Conservation (phyloP, 2,329 filamentous ascomycete genomes). For the Sporothrix humicola region DNA sequence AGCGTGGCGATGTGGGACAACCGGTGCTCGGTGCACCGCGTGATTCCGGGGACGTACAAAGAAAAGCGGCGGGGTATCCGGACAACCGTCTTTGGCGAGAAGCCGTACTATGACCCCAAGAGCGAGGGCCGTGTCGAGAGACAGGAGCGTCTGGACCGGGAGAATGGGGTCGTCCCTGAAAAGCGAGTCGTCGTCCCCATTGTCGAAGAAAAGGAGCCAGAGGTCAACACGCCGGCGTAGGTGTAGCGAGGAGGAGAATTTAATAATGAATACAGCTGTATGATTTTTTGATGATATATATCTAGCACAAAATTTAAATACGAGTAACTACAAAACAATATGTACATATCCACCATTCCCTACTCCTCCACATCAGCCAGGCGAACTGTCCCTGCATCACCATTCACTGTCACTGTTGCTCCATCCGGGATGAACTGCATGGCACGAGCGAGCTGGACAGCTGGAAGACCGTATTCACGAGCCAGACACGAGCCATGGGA, state of each 20-base stretch:
- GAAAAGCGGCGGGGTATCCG: constrained; percentile 48
- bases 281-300: too few species aligned
- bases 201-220: constrained; percentile 1
- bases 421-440: not conserved
- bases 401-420: not conserved
- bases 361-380: not conserved
- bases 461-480: not conserved
- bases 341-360: too few species aligned
- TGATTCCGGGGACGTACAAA: constrained; percentile 51
- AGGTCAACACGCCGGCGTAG: constrained; percentile 8
- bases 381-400: not conserved
- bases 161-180: not conserved
- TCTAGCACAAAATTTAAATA: too few species aligned
- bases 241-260: not conserved
- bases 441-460: not conserved
- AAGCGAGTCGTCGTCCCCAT: not conserved
- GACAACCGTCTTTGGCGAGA: constrained; percentile 53
- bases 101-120: constrained; percentile 46
- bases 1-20: constrained; percentile 60
- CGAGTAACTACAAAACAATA: too few species aligned
- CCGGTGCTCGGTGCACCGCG: constrained; percentile 49
- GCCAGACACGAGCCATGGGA: constrained; percentile 5
- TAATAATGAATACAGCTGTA: too few species aligned
- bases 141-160: not conserved
- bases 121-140: constrained; percentile 15